Base-by-base conservation (phyloP, 441 rosid species). In the Eugenia klotzschiana region DNA sequence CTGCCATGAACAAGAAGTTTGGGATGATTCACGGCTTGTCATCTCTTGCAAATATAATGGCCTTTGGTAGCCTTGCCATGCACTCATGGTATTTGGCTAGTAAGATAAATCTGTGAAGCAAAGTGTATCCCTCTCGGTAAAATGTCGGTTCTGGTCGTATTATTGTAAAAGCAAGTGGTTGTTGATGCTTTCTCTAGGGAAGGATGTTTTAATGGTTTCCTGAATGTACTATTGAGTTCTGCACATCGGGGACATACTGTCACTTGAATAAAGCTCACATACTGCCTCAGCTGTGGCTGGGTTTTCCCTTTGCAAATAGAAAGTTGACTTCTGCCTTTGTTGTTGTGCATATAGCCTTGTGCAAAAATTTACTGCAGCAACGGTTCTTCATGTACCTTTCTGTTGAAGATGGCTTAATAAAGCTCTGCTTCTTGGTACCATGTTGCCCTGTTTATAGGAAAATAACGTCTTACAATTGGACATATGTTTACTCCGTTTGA, bases 31-130 rank as follows among this genome's bases (percentile, higher is more conserved):
- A 92, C 20, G 96, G 96, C 7, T 79, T 94, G 54, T 93, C 98
- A 2, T 93, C 96, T 40, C 91, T 93, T 74, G 95, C 98, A 29
- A 93, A 93, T 84, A 90, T 94, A 37, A 89, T 92, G 85, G 83
- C 94, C 40, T 92, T 93, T 81, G 96, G 95, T 16, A 88, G 98
- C 86, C 96, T 94, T 82, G 95, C 95, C 69, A 90, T 93, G 90
- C 98, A 93, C 87, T 93, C 96, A 1, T 93, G 98, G 95, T 93
- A 93, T 82, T 91, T 94, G 33, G 96, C 96, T 6, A 94, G 95
- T 83, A 94, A 92, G 91, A 50, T 94, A 82, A 85, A 91, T 85
- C 93, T 94, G 86, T 93, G 90, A 86, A 27, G 77, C 77, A 69
- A 69, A 69, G 77, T 33, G 9, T 33, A 64, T 64, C 46, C 77